Evolutionary conservation across 2,329 filamentous ascomycete genomes (phyloP), one percentile per base, ranked within the genome.

Genomic region (Hypoxylon sp.): DNA sequence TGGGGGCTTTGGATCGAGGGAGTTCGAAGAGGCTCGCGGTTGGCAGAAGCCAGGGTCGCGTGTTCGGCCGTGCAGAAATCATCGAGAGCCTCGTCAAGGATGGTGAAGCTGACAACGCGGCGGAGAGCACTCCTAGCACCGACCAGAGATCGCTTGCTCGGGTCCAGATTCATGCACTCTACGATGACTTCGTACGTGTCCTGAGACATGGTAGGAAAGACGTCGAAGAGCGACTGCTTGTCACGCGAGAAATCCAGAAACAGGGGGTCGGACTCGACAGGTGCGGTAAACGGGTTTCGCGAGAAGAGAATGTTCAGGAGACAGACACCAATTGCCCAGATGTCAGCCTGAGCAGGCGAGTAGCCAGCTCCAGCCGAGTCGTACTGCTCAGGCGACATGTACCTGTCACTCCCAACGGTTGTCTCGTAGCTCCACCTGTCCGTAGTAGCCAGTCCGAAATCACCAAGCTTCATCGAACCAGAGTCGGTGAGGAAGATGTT

Each of bases 321-420:
- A 75, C 95, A 97, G 76, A 99, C 94, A 63, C 95, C 95, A 72
- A 99, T 90, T 55, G 95, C 92, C 95, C 95, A 99, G 68, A 97
- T 88, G 74, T 99, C 95, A 48, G 95, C 95, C 77, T 95, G 87
- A 41, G 91, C 91, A 42, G 95, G 93, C 53, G 92, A 94, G 78
- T 99, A 99, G 58, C 95, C 95, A 62, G 85, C 86, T 62, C 88
- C 88, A 66, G 88, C 86, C 49, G 93, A 92, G 74, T 98, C 94
- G 70, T 95, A 98, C 76, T 99, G 95, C 77, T 99, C 95, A 4
- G 95, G 95, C 53, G 95, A 93, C 95, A 99, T 99, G 79, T 99
- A 99, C 53, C 95, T 92, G 73, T 99, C 95, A 73, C 95, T 98
- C 65, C 95, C 95, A 42, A 99, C 95, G 61, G 91, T 95, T 63